Percentiles rank a stretch among this genome's conserved stretches.
Evolutionary conservation across 805 yeast species (phyloP).

Genomic region (Priceomyces melissophilus): DNA sequence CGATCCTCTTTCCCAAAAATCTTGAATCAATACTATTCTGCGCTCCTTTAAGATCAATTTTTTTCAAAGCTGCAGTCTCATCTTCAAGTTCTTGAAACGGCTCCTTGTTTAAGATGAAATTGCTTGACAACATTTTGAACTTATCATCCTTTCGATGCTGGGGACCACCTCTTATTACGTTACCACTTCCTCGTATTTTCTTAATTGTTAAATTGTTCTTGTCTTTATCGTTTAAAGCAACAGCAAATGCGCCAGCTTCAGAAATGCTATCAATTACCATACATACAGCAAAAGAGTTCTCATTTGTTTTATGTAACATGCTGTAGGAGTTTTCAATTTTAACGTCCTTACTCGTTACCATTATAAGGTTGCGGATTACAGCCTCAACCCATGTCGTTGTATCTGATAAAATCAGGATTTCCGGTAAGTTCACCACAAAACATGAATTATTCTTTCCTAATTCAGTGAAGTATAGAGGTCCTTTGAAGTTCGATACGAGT

Average conservation of each 20-base stretch:
- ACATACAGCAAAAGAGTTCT: constrained; percentile 11
- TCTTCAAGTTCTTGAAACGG: constrained; percentile 17
- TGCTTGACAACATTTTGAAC: not conserved
- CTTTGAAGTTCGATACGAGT: constrained; percentile 1
- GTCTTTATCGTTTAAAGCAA: constrained; percentile 11
- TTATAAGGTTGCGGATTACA: constrained; percentile 6
- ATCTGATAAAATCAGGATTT: constrained; percentile 11
- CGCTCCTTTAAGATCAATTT: not conserved
- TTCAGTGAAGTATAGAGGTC: constrained; percentile 1
- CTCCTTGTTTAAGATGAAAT: constrained; percentile 7
- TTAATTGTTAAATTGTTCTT: constrained; percentile 12
- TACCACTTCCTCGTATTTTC: constrained; percentile 5
- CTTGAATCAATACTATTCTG: constrained; percentile 1
- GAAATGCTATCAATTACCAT: constrained; percentile 23
- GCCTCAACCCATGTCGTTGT: constrained; percentile 14
- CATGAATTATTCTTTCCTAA: constrained; percentile 6
- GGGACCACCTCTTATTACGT: too few species aligned
- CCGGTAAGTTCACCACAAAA: constrained; percentile 7
- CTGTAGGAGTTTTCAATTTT: constrained; percentile 6
- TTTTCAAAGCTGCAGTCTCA: constrained; percentile 11
- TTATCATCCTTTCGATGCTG: too few species aligned
- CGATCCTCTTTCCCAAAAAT: not conserved
- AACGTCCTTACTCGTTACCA: not conserved
- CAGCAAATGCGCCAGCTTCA: constrained; percentile 26
- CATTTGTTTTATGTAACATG: constrained; percentile 3